Base-by-base conservation (phyloP, 441 rosid genomes). In the Isatis lusitanica region DNA sequence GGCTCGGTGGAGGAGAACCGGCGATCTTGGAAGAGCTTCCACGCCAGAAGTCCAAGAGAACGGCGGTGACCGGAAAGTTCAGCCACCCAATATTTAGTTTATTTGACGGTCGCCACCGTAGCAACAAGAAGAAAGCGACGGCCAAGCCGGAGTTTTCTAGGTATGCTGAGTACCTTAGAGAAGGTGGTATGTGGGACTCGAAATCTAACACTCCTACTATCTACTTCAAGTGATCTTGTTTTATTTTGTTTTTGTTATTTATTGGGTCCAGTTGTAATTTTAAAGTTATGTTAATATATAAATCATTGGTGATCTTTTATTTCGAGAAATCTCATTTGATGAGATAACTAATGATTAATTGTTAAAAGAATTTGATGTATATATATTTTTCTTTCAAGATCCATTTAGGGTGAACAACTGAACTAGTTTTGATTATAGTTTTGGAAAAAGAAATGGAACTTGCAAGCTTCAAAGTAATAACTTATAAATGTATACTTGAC, bases 151-250 rank as follows among this genome's bases (percentile, higher is more conserved):
- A 69, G 44, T 57, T 69, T 33, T 69, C 65, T 12, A 69, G 73
- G 7, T 69, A 69, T 33, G 9, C 10, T 18, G 73, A 69, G 9
- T 69, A 69, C 6, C 44, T 69, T 16, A 69, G 38, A 44, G 73
- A 69, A 69, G 64, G 73, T 57, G 73, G 65, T 18, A 69, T 69
- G 73, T 69, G 73, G 73, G 73, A 69, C 5, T 31, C 73, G 2
- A 56, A 33, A 3, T 43, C 73, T 44, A 57, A 69, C 31, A 12
- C 51, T 17, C 73, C 73, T 16, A 33, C 12, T 18, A 69, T 69
- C 12, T 69, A 57, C 35, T 69, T 43, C 44, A 69, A 69, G 39
- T 69, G 33, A 40, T 52, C 6, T 21, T 6, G 60, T 24, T 12
- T 46, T 46, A 28, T 26, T 13, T 50, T 26, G 3, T 33, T 13